Conservation (phyloP, 345 rosid species). For the Hibiscus syriacus region DNA sequence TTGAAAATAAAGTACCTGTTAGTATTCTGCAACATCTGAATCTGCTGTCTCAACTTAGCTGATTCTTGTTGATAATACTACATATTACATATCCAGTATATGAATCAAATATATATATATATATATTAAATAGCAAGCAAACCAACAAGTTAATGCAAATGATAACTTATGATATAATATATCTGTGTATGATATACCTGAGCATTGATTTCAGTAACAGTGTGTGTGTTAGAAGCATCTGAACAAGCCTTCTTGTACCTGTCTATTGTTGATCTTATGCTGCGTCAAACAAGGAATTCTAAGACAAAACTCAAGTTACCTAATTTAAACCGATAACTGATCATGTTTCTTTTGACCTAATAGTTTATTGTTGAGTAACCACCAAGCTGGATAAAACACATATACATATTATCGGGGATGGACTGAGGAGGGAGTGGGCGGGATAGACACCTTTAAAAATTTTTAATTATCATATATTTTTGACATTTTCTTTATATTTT, state of each 20-base stretch:
- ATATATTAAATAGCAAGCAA: too few species aligned
- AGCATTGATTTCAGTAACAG: constrained; percentile 92
- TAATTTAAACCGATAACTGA: background rate
- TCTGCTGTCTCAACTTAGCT: constrained; percentile 86
- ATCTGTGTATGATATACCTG: constrained; percentile 37
- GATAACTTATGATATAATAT: background rate
- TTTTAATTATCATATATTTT: too few species aligned
- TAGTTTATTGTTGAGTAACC: too few species aligned
- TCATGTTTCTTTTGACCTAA: background rate
- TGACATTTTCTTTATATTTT: too few species aligned
- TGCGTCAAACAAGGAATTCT: constrained; percentile 11
- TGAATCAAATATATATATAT: background rate
- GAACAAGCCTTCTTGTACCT: constrained; percentile 92
- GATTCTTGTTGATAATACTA: constrained; percentile 98
- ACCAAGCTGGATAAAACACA: too few species aligned
- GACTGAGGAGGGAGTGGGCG: too few species aligned
- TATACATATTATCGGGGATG: too few species aligned
- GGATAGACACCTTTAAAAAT: too few species aligned
- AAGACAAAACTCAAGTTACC: background rate
- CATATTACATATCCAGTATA: background rate
- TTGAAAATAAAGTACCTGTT: constrained; percentile 50
- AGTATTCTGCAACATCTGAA: constrained; percentile 84
- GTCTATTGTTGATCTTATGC: constrained; percentile 83
- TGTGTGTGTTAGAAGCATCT: constrained; percentile 45
- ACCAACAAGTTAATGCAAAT: background rate